These are phyloP conservation scores for Cladobotryum mycophilum DNA, from an alignment of 2,329 filamentous ascomycete species.

Conservation along the genomic window DNA sequence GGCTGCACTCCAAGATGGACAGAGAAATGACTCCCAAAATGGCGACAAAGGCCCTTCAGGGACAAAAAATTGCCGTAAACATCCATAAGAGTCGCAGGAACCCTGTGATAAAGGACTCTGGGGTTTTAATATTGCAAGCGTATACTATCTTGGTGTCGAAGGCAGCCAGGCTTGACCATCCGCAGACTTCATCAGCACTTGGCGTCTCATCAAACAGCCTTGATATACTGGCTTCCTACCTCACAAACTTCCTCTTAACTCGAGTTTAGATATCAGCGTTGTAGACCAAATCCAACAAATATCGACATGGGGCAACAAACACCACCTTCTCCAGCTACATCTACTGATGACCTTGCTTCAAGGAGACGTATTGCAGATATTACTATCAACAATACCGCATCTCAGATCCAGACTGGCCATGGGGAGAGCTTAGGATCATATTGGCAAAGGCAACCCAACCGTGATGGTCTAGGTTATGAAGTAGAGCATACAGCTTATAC, in stretches of 20 bases:
- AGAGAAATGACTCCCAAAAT: conserved; percentile 6
- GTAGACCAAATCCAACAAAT: conserved; percentile 4
- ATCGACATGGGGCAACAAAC: conserved; percentile 31
- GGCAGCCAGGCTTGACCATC: not conserved
- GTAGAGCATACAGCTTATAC: not conserved
- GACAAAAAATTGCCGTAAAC: not conserved
- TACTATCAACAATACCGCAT: not conserved
- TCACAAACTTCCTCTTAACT: not conserved
- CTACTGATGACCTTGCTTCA: conserved; percentile 18
- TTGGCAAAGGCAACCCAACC: not conserved
- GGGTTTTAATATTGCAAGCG: not conserved
- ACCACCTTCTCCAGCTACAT: conserved; percentile 42
- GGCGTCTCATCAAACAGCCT: not conserved
- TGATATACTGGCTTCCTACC: not conserved
- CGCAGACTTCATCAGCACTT: not conserved
- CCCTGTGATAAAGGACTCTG: not conserved
- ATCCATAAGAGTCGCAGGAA: not conserved
- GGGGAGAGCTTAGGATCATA: not conserved
- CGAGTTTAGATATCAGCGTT: not conserved
- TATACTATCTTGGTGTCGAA: not conserved
- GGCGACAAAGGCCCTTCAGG: not conserved
- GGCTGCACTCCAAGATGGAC: conserved; percentile 8
- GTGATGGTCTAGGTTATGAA: not conserved
- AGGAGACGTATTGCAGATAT: not conserved
- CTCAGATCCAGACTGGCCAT: not conserved